phyloP scores from a whole-genome alignment of 345 rosid genomes.

The Eucalyptus regnans region DNA sequence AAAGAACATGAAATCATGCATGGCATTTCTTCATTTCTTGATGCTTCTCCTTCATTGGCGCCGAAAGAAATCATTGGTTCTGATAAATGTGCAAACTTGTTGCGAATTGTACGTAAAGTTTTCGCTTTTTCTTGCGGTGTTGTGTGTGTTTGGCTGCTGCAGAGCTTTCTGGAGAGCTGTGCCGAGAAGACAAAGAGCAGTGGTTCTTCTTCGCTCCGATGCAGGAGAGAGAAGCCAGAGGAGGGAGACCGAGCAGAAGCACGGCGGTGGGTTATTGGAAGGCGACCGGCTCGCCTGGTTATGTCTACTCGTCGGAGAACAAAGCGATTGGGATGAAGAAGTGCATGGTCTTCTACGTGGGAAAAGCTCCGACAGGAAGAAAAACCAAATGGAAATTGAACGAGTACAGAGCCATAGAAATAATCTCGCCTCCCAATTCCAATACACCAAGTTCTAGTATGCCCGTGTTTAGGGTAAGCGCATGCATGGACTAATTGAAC shows the following conservation, averaged over 20 bases:
- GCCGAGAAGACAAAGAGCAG: conserved; percentile 18
- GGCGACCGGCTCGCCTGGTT: background rate
- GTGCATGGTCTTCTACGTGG: background rate
- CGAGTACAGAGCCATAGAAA: conserved; percentile 65
- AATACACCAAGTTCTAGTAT: background rate
- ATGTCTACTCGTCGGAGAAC: background rate
- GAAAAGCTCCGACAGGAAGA: background rate
- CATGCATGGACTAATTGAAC: background rate
- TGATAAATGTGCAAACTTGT: background rate
- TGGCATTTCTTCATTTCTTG: background rate
- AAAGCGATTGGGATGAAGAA: background rate
- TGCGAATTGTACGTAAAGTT: background rate
- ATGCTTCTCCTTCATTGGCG: background rate
- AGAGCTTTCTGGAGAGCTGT: conserved; percentile 54
- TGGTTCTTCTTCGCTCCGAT: background rate
- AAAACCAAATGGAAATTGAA: background rate
- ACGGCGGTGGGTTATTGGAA: background rate
- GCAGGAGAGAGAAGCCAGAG: background rate
- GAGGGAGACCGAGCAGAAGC: background rate
- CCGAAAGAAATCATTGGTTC: background rate
- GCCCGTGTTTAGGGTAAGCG: background rate
- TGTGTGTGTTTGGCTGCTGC: background rate
- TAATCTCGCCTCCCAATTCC: background rate
- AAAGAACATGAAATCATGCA: background rate
- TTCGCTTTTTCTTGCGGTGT: background rate